Evolutionary conservation across 345 rosid genomes (phyloP).

Genomic region (Arabidopsis arenosa): DNA sequence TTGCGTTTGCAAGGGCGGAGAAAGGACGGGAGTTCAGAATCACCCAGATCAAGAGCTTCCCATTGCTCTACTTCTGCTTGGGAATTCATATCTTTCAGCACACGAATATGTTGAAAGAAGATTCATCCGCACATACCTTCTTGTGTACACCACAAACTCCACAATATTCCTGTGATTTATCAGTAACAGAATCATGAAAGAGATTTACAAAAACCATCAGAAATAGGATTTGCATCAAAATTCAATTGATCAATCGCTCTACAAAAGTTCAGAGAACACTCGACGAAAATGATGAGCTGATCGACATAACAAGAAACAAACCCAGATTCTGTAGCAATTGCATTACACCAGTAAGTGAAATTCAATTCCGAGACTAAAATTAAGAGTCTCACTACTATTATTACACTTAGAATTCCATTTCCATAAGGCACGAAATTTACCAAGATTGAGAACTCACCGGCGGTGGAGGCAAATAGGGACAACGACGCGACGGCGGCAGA

Average conservation of each 20-base stretch:
- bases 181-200: too few species aligned
- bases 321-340: not conserved
- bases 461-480: not conserved
- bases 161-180: constrained; percentile 16
- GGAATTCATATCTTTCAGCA: constrained; percentile 34
- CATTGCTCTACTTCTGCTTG: constrained; percentile 58
- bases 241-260: not conserved
- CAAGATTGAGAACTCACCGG: not conserved
- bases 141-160: not conserved
- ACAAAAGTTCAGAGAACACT: not conserved
- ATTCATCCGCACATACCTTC: constrained; percentile 40
- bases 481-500: not conserved
- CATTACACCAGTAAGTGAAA: not conserved
- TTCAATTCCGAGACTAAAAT: not conserved
- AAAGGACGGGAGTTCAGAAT: constrained; percentile 58
- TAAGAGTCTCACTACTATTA: not conserved
- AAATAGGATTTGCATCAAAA: not conserved
- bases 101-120: not conserved
- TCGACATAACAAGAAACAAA: too few species aligned
- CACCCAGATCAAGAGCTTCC: constrained; percentile 77
- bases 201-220: too few species aligned
- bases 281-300: not conserved
- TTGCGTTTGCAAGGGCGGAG: constrained; percentile 67
- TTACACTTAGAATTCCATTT: not conserved
- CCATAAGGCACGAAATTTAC: not conserved